These are phyloP conservation scores for Plasmodium ovale DNA, from an alignment of 169 alveolate genomes.

Conservation along the genomic window DNA sequence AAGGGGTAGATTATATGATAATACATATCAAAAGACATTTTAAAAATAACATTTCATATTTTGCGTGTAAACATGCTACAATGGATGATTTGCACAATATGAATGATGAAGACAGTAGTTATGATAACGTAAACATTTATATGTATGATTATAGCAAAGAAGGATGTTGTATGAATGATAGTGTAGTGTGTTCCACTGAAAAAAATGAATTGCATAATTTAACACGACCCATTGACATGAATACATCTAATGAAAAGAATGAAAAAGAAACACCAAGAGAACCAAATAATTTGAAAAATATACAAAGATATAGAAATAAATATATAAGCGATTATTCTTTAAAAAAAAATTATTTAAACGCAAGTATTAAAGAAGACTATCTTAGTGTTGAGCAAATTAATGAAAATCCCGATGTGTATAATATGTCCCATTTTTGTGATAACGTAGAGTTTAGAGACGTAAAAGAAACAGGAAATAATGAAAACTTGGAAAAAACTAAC, in stretches of 20 bases:
- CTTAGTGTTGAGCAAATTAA: slow-evolving; percentile 12
- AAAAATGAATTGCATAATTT: slow-evolving; percentile 20
- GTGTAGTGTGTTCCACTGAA: slow-evolving; percentile 1
- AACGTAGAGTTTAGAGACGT: not conserved
- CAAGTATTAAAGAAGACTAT: not conserved
- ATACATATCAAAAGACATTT: slow-evolving; percentile 64
- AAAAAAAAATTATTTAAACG: slow-evolving; percentile 12
- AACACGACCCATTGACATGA: slow-evolving; percentile 16
- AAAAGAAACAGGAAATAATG: slow-evolving; percentile 18
- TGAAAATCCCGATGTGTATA: slow-evolving; percentile 10
- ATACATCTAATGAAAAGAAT: slow-evolving; percentile 8
- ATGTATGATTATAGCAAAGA: slow-evolving; percentile 46
- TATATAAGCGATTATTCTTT: slow-evolving; percentile 1
- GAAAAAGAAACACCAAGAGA: not conserved
- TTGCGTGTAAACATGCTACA: slow-evolving; percentile 61
- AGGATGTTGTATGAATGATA: slow-evolving; percentile 16
- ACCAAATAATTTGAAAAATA: not conserved
- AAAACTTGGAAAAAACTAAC: not conserved
- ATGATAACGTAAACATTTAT: slow-evolving; percentile 57
- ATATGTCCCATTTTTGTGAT: slow-evolving; percentile 15
- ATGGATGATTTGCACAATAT: slow-evolving; percentile 35
- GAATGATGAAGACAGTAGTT: slow-evolving; percentile 44
- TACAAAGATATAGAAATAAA: not conserved
- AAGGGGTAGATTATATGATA: slow-evolving; percentile 40
- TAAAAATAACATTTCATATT: slow-evolving; percentile 49